Evolutionary conservation across 1,139 yeast genomes (phyloP), one percentile per base, ranked within the genome.

Genomic region (Blastobotrys serpentis): DNA sequence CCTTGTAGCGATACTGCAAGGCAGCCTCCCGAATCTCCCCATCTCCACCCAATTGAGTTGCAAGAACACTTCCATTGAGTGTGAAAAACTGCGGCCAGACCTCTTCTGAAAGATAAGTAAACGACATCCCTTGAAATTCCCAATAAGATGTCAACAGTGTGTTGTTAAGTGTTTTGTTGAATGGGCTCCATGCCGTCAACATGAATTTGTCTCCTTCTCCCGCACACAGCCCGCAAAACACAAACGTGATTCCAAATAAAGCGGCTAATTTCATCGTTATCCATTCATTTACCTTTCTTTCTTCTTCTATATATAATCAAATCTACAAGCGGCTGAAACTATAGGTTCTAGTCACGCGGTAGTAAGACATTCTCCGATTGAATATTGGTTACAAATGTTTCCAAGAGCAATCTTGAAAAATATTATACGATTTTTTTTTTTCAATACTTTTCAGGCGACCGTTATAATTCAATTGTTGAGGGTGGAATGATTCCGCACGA

Each of bases 61-160:
- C 40, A 4, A 36, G 25, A 3, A 36, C 40, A 11, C 26, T 17
- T 13, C 14, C 40, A 14, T 36, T 36, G 25, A 36, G 40, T 4
- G 40, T 36, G 40, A 36, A 36, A 7, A 36, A 17, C 6, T 6
- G 5, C 7, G 40, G 40, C 40, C 40, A 36, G 4, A 36, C 25
- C 10, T 17, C 23, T 13, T 36, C 40, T 8, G 40, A 7, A 7
- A 36, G 22, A 14, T 36, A 36, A 25, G 40, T 19, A 18, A 36
- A 36, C 13, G 10, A 18, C 16, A 36, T 36, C 3, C 40, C 40
- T 18, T 4, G 25, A 18, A 18, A 11, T 18, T 36, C 25, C 40
- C 40, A 36, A 18, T 17, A 36, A 3, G 40, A 18, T 4, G 40
- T 18, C n/a, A 36, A 14, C n/a, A 36, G 25, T 18, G 40, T 36